Evolutionary conservation across 176 grass and related monocot genomes (phyloP).

Genomic region (Musa itinerans): DNA sequence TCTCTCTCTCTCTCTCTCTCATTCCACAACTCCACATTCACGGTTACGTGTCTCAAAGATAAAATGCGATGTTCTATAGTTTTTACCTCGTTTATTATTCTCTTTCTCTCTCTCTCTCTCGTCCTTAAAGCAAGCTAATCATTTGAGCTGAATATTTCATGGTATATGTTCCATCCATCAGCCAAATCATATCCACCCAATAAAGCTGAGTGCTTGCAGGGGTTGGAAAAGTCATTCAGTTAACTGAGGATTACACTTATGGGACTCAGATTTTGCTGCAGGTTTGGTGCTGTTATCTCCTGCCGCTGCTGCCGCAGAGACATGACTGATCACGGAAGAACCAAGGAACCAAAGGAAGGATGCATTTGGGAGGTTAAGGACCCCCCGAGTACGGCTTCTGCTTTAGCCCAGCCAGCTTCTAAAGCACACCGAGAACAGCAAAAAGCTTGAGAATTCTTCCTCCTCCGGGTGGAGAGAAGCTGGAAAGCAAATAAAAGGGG

Average conservation of each 20-base stretch:
- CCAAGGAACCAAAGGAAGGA: slow-evolving; percentile 20
- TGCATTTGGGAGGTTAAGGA: background rate
- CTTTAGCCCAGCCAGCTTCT: slow-evolving; percentile 13
- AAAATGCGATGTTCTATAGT: background rate
- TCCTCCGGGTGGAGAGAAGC: background rate
- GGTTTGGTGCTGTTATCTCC: slow-evolving; percentile 14
- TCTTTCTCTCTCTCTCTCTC: background rate
- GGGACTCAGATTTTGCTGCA: slow-evolving; percentile 11
- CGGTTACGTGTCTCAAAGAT: background rate
- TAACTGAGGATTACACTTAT: slow-evolving; percentile 18
- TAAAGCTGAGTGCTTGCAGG: slow-evolving; percentile 9
- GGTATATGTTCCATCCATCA: slow-evolving; percentile 28
- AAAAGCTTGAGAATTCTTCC: slow-evolving; percentile 7
- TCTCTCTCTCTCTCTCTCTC: background rate
- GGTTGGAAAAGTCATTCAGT: background rate
- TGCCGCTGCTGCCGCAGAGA: background rate
- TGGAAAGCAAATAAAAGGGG: background rate
- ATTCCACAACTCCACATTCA: background rate
- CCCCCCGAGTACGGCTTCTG: background rate
- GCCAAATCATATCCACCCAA: slow-evolving; percentile 9
- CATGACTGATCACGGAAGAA: slow-evolving; percentile 42
- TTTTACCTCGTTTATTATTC: background rate
- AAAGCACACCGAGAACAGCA: slow-evolving; percentile 7
- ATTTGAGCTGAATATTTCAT: slow-evolving; percentile 31
- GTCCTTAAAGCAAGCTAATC: slow-evolving; percentile 27